Evolutionary conservation across 1,284 basidiomycete species (phyloP).

Genomic region (Singerocomus inundabilis): DNA sequence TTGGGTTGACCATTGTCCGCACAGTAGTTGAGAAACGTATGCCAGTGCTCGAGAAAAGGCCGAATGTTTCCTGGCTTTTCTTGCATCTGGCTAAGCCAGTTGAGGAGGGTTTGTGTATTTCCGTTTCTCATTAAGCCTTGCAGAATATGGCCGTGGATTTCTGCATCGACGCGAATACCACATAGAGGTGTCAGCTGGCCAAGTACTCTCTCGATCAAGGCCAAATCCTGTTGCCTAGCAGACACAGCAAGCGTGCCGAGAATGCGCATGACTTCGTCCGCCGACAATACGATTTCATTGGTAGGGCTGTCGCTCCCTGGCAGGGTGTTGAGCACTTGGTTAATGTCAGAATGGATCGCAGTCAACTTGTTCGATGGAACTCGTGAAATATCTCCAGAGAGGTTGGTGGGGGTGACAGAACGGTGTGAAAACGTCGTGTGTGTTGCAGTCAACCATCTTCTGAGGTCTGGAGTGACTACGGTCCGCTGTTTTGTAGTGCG

Average conservation of each 20-base stretch:
- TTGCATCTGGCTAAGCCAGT: conserved; percentile 52
- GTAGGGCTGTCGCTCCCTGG: conserved; percentile 15
- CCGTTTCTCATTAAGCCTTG: conserved; percentile 44
- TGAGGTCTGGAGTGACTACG: conserved; percentile 12
- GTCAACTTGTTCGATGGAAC: conserved; percentile 18
- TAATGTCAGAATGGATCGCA: conserved; percentile 27
- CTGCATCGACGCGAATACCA: conserved; percentile 39
- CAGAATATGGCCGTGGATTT: conserved; percentile 46
- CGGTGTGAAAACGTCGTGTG: conserved; percentile 9
- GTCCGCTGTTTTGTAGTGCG: conserved; percentile 9
- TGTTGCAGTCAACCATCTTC: conserved; percentile 22
- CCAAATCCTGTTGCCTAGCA: conserved; percentile 47
- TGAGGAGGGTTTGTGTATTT: conserved; percentile 40
- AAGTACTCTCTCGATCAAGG: conserved; percentile 49
- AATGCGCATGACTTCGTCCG: conserved; percentile 14
- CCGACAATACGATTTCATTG: conserved; percentile 11
- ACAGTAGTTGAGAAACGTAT: conserved; percentile 48
- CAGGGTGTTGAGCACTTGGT: conserved; percentile 32
- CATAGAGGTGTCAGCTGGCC: conserved; percentile 45
- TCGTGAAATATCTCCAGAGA: conserved; percentile 12
- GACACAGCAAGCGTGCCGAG: conserved; percentile 48
- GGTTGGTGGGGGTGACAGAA: background rate
- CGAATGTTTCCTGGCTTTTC: conserved; percentile 42
- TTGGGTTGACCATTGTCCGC: conserved; percentile 37
- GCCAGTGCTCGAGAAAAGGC: conserved; percentile 54